Conservation (phyloP, 2,329 filamentous ascomycete genomes). For the Phaeosphaeria sp. region DNA sequence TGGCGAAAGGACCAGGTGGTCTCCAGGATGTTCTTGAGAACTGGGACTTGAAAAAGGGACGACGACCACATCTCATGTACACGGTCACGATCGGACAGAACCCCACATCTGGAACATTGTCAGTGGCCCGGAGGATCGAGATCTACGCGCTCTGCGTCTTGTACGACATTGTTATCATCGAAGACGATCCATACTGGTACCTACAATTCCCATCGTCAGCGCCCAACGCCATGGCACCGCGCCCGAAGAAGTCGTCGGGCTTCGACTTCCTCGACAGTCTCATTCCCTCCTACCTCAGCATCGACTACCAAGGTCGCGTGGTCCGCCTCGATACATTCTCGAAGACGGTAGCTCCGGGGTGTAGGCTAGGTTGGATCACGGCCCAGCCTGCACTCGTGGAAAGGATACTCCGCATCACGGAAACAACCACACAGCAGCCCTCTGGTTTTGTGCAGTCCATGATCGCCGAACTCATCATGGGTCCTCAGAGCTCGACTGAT, state of each 20-base stretch:
- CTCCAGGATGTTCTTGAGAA: constrained; percentile 79
- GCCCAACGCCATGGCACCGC: constrained; percentile 38
- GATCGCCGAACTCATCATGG: constrained; percentile 78
- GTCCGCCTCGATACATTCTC: constrained; percentile 92
- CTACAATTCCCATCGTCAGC: constrained; percentile 82
- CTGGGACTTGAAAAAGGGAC: constrained; percentile 79
- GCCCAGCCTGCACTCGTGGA: constrained; percentile 81
- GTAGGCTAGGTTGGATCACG: constrained; percentile 89
- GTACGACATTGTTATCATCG: constrained; percentile 89
- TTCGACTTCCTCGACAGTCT: constrained; percentile 84
- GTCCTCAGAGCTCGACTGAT: constrained; percentile 66
- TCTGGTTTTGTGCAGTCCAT: constrained; percentile 89
- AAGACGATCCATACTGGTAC: constrained; percentile 97
- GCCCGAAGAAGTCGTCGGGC: constrained; percentile 64
- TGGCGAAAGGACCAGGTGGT: constrained; percentile 74
- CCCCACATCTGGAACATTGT: constrained; percentile 79
- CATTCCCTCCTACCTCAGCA: constrained; percentile 78
- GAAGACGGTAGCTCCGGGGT: constrained; percentile 90
- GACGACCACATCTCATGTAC: constrained; percentile 83
- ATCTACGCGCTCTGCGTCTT: constrained; percentile 81
- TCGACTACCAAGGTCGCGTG: constrained; percentile 87
- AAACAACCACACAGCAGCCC: constrained; percentile 80
- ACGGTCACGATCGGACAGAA: constrained; percentile 94
- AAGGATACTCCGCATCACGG: constrained; percentile 74
- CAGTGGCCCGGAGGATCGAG: constrained; percentile 74